A percentile compares a stretch with the other conserved stretches of the same genome.
Evolutionary conservation across 2,329 filamentous ascomycete genomes (phyloP).

Genomic region (Dothidotthia symphoricarpi): DNA sequence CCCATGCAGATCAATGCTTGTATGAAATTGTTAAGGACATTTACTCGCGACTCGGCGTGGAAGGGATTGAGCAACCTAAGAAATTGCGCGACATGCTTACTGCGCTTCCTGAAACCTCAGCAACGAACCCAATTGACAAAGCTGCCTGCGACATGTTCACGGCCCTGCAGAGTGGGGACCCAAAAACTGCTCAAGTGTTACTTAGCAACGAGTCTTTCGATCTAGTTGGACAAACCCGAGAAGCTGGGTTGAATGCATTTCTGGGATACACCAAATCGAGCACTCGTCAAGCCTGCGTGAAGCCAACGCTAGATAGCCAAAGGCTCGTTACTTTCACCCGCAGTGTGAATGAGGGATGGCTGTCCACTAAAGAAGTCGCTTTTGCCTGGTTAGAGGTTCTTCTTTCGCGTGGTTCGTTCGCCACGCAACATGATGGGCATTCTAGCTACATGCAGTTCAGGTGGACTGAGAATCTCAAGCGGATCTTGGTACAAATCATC

Average conservation of each 20-base stretch:
- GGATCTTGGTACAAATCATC: constrained; percentile 54
- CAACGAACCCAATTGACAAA: constrained; percentile 25
- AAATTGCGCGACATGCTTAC: constrained; percentile 33
- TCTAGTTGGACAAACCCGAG: constrained; percentile 49
- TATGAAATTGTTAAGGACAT: constrained; percentile 55
- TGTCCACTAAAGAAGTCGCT: constrained; percentile 52
- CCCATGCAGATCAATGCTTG: constrained; percentile 58
- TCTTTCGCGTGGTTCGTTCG: constrained; percentile 44
- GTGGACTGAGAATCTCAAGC: constrained; percentile 58
- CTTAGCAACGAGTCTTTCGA: constrained; percentile 52
- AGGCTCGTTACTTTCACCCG: constrained; percentile 45
- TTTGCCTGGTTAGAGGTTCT: constrained; percentile 56
- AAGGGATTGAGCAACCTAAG: constrained; percentile 46
- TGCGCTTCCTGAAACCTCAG: constrained; percentile 9
- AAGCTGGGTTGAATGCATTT: constrained; percentile 55
- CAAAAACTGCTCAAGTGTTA: constrained; percentile 48
- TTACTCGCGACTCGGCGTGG: constrained; percentile 53
- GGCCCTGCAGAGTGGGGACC: constrained; percentile 37
- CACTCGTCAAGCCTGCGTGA: constrained; percentile 41
- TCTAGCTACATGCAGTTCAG: constrained; percentile 55
- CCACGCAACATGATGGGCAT: constrained; percentile 18
- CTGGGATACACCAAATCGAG: constrained; percentile 56
- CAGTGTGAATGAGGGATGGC: constrained; percentile 48
- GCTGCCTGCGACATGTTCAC: constrained; percentile 46
- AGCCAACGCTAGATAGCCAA: constrained; percentile 43